phyloP scores from a whole-genome alignment of 2,329 filamentous ascomycete species.

The Penicillium sp. region DNA sequence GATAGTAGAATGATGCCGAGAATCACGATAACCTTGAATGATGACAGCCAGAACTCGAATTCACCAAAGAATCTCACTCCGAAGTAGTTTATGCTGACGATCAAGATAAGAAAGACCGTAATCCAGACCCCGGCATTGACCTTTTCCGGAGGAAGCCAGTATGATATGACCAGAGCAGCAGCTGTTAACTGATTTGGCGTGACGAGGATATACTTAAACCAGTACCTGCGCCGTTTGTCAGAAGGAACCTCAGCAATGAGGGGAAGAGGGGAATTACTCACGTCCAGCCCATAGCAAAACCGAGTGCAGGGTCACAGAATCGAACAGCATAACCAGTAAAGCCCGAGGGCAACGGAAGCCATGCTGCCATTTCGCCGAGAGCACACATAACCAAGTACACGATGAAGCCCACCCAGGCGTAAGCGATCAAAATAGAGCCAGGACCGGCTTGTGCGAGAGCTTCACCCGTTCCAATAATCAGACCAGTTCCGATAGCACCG shows the following conservation, averaged over 20 bases:
- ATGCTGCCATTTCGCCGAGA: conserved; percentile 79
- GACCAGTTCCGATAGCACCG: conserved; percentile 42
- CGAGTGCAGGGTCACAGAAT: conserved; percentile 75
- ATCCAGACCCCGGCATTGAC: conserved; percentile 79
- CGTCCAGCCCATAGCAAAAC: conserved; percentile 72
- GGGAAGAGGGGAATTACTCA: conserved; percentile 34
- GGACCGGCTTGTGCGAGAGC: conserved; percentile 39
- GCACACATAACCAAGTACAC: conserved; percentile 79
- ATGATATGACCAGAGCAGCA: conserved; percentile 71
- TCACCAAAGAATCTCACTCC: conserved; percentile 66
- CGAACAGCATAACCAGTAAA: conserved; percentile 77
- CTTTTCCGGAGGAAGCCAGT: conserved; percentile 62
- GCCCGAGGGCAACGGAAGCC: conserved; percentile 70
- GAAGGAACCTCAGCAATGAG: neutral
- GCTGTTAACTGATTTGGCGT: conserved; percentile 83
- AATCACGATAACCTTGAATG: conserved; percentile 65
- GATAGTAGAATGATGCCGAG: conserved; percentile 62
- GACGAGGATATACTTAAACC: conserved; percentile 77
- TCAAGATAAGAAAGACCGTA: conserved; percentile 61
- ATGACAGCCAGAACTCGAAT: conserved; percentile 58
- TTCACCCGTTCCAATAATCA: conserved; percentile 41
- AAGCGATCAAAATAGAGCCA: conserved; percentile 43
- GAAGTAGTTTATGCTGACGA: conserved; percentile 65
- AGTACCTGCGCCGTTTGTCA: conserved; percentile 38
- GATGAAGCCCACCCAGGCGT: conserved; percentile 48